Base-by-base conservation (phyloP, 345 rosid species). In the Syzygium aromaticum region DNA sequence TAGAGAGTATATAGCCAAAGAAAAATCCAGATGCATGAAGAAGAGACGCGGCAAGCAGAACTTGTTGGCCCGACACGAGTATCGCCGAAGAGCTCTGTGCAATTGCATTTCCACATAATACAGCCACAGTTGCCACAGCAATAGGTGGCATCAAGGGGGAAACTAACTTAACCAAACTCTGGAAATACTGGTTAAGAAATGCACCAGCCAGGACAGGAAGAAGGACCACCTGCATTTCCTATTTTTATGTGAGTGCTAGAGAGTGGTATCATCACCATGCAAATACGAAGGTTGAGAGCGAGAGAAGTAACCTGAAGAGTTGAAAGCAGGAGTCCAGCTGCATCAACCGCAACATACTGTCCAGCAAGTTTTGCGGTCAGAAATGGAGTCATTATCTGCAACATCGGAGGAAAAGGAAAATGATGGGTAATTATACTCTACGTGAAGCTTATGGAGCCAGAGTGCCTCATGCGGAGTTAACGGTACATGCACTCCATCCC, bases 321-420 rank as follows among this genome's bases (percentile, higher is more conserved):
- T 56, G 98, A 95, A 86, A 89, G 89, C 54, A 95, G 88, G 61
- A 96, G 85, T 89, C 94, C 98, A 77, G 86, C 85, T 84, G 98
- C 98, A 92, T 96, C 98, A 52, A 97, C 98, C 3, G 96, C 93
- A 88, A 97, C 95, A 88, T 95, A 97, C 86, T 95, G 98, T 85
- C 96, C 94, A 84, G 97, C 98, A 77, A 96, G 94, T 90, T 94
- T 97, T 14, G 97, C 96, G 3, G 98, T 96, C 46, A 96, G 94
- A 88, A 94, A 92, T 84, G 98, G 98, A 86, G 98, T 97, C 98
- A 96, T 96, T 86, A 95, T 89, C 98, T 97, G 92, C 78, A 91
- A 86, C 86, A 87, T 30, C 2, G 19, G 87, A 87, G 43, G 88
- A 56, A 53, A 73, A 87, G 61, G 38, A 87, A 73, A 49, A 84